phyloP scores from a whole-genome alignment of 2,329 filamentous ascomycete species.

The Fusarium continuum region DNA sequence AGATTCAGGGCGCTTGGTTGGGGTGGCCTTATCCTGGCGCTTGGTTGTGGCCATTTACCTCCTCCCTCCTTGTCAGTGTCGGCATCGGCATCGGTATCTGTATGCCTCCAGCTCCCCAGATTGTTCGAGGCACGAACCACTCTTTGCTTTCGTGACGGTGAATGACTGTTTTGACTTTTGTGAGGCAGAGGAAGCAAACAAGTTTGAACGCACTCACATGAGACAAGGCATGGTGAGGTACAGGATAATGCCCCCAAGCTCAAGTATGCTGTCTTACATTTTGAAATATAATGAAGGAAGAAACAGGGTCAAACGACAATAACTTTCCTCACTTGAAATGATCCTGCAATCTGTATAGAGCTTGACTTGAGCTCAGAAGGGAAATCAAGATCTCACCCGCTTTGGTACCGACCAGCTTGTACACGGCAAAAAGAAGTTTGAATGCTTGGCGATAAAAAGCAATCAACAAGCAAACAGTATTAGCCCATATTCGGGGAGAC shows the following conservation, averaged over 20 bases:
- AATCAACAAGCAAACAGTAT: not conserved
- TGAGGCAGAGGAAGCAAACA: not conserved
- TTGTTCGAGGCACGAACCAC: not conserved
- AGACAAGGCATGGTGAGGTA: slow-evolving; percentile 29
- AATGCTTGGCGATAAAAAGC: not conserved
- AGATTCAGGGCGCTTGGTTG: slow-evolving; percentile 39
- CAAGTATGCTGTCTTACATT: slow-evolving; percentile 7
- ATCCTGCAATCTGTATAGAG: not conserved
- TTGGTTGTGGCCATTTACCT: slow-evolving; percentile 16
- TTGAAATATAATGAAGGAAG: slow-evolving; percentile 9
- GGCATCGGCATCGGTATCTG: not conserved
- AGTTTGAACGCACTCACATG: not conserved
- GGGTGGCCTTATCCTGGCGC: slow-evolving; percentile 19
- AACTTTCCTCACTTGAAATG: not conserved
- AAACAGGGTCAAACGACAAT: not conserved
- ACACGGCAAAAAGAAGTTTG: slow-evolving; percentile 8
- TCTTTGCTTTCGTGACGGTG: slow-evolving; percentile 3
- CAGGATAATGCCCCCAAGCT: slow-evolving; percentile 4
- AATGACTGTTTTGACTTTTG: not conserved
- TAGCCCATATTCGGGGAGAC: not conserved
- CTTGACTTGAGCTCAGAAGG: not conserved
- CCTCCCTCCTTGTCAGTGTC: slow-evolving; percentile 6
- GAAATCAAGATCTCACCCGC: slow-evolving; percentile 16
- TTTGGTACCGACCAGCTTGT: slow-evolving; percentile 1
- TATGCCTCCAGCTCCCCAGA: not conserved